phyloP scores from a whole-genome alignment of 495 filamentous ascomycete genomes.

The Aspergillus avenaceus region DNA sequence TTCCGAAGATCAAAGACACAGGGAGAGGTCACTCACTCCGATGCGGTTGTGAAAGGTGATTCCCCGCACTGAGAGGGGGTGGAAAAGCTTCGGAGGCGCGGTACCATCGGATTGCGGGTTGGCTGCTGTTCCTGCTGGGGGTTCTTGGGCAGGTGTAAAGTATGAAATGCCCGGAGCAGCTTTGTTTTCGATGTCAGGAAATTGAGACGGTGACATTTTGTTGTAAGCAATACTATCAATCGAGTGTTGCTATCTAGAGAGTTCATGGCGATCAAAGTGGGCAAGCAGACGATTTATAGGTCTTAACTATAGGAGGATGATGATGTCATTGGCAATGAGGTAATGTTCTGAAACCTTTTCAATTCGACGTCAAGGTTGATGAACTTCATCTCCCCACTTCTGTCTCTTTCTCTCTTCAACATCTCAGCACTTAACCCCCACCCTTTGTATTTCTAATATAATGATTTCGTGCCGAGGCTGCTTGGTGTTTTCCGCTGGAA shows the following conservation, averaged over 20 bases:
- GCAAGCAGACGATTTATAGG: background rate
- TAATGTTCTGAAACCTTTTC: background rate
- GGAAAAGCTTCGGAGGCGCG: conserved; percentile 64
- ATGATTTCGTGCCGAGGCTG: no score
- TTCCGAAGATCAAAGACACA: background rate
- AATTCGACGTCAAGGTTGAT: no score
- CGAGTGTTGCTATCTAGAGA: background rate
- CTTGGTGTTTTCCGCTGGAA: no score
- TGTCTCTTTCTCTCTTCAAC: background rate
- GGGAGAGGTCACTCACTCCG: conserved; percentile 36
- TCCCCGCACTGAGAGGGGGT: conserved; percentile 56
- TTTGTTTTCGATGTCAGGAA: conserved; percentile 34
- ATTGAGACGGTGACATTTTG: background rate
- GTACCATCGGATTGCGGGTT: conserved; percentile 55
- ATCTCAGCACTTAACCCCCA: no score
- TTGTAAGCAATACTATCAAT: no score
- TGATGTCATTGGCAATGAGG: background rate
- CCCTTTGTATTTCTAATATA: no score
- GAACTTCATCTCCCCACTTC: no score
- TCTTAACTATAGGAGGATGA: background rate
- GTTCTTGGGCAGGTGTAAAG: conserved; percentile 63
- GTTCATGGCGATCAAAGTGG: background rate
- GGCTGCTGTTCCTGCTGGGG: conserved; percentile 61
- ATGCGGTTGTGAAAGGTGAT: conserved; percentile 59
- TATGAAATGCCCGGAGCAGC: conserved; percentile 54